phyloP scores from a whole-genome alignment of 495 filamentous ascomycete genomes.

The Penicillium arizonense region DNA sequence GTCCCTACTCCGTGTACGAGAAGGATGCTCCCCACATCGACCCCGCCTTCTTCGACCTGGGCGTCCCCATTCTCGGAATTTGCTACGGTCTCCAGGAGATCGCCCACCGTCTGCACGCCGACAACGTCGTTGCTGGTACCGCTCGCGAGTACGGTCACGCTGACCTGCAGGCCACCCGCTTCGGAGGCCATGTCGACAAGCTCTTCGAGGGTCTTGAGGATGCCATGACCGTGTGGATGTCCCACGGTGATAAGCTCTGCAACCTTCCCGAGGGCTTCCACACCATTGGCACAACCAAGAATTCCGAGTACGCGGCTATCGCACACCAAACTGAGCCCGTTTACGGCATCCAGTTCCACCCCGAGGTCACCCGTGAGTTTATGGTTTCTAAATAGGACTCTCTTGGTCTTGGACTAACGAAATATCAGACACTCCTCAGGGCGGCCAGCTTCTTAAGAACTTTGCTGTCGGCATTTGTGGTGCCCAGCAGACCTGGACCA shows the following conservation, averaged over 20 bases:
- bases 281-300: slow-evolving; percentile 68
- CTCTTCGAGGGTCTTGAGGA: slow-evolving; percentile 71
- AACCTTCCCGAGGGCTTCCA: slow-evolving; percentile 69
- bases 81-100: slow-evolving; percentile 83
- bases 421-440: slow-evolving; percentile 38
- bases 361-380: slow-evolving; percentile 71
- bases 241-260: slow-evolving; percentile 79
- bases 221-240: slow-evolving; percentile 77
- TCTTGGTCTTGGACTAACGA: not conserved
- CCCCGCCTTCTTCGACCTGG: slow-evolving; percentile 75
- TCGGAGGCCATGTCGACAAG: slow-evolving; percentile 59
- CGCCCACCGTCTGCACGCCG: slow-evolving; percentile 66
- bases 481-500: slow-evolving; percentile 73
- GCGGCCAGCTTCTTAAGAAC: slow-evolving; percentile 68
- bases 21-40: slow-evolving; percentile 72
- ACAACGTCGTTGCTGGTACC: slow-evolving; percentile 71
- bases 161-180: slow-evolving; percentile 47
- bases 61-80: slow-evolving; percentile 73
- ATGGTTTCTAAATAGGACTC: slow-evolving; percentile 6
- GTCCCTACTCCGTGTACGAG: slow-evolving; percentile 75
- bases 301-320: slow-evolving; percentile 79
- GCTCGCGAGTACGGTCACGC: slow-evolving; percentile 74
- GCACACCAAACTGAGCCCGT: slow-evolving; percentile 66
- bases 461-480: slow-evolving; percentile 80
- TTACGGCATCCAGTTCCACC: slow-evolving; percentile 78